Conservation (phyloP, 805 yeast genomes). For the Monosporozyma unispora region DNA sequence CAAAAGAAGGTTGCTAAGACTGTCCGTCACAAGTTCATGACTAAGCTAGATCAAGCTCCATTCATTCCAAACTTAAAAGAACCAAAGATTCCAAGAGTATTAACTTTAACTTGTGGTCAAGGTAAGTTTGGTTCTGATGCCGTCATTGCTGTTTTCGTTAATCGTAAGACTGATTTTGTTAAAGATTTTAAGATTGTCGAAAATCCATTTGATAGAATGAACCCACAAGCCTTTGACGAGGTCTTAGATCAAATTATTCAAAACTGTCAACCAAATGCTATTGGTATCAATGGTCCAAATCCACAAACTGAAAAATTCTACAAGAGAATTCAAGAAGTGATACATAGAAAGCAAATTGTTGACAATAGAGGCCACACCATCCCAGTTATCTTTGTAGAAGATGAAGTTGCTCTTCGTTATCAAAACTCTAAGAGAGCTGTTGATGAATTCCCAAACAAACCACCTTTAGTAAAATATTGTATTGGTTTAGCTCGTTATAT, state of each 20-base stretch:
- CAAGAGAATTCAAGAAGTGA: constrained; percentile 46
- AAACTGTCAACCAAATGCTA: constrained; percentile 73
- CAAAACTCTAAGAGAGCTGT: constrained; percentile 71
- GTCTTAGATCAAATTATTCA: constrained; percentile 53
- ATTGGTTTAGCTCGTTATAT: constrained; percentile 84
- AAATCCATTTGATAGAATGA: constrained; percentile 42
- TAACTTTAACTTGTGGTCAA: constrained; percentile 78
- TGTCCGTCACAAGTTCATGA: constrained; percentile 59
- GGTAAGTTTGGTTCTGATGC: constrained; percentile 79
- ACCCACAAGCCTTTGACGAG: constrained; percentile 56
- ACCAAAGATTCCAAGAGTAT: constrained; percentile 78
- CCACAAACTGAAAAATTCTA: constrained; percentile 57
- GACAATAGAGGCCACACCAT: constrained; percentile 48
- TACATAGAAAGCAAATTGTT: constrained; percentile 48
- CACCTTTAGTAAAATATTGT: constrained; percentile 73
- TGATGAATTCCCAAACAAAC: constrained; percentile 75
- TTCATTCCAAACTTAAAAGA: constrained; percentile 71
- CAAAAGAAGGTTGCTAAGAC: constrained; percentile 59
- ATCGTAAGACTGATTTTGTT: constrained; percentile 69
- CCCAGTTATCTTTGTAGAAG: constrained; percentile 75
- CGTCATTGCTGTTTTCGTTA: constrained; percentile 68
- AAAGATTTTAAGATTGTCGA: constrained; percentile 73
- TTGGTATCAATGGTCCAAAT: constrained; percentile 82
- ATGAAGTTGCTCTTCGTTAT: constrained; percentile 85
- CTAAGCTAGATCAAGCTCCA: constrained; percentile 87